Evolutionary conservation across 78 protist genomes (phyloP).

Genomic region (Dictyostelium brefeldianum): DNA sequence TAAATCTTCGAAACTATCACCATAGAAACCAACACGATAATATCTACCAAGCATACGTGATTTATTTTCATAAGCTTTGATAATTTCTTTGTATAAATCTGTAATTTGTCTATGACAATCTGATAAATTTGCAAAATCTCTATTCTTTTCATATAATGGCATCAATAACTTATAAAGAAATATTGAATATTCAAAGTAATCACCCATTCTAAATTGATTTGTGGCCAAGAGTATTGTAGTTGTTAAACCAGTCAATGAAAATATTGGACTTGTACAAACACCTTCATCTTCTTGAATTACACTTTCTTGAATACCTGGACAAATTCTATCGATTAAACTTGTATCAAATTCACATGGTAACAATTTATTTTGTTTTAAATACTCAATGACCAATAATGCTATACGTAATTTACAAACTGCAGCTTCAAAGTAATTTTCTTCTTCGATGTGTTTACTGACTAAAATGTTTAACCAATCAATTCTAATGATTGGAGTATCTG

Average conservation of each 20-base stretch:
- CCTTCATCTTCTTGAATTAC: conserved; percentile 77
- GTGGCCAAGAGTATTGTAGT: background rate
- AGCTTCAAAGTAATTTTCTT: conserved; percentile 60
- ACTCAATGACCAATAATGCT: conserved; percentile 17
- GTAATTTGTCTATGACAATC: conserved; percentile 44
- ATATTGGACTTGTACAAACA: conserved; percentile 35
- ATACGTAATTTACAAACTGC: conserved; percentile 57
- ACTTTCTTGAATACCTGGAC: conserved; percentile 23
- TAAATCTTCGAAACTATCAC: conserved; percentile 55
- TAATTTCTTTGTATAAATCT: conserved; percentile 49
- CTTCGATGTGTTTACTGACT: conserved; percentile 16
- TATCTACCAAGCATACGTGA: conserved; percentile 64
- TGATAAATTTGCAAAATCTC: conserved; percentile 25
- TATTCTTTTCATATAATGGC: conserved; percentile 26
- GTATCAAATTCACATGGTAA: conserved; percentile 47
- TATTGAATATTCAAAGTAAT: conserved; percentile 47
- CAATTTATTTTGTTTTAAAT: conserved; percentile 36
- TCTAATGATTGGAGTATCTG: conserved; percentile 79
- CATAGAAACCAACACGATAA: conserved; percentile 84
- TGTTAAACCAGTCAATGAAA: conserved; percentile 19
- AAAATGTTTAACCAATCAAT: conserved; percentile 65
- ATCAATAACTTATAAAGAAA: conserved; percentile 44
- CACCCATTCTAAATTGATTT: conserved; percentile 53
- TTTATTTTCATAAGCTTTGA: conserved; percentile 41
- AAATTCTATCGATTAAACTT: background rate